phyloP scores from a whole-genome alignment of 2,329 filamentous ascomycete species.

The Penicillium aurantiogriseum region DNA sequence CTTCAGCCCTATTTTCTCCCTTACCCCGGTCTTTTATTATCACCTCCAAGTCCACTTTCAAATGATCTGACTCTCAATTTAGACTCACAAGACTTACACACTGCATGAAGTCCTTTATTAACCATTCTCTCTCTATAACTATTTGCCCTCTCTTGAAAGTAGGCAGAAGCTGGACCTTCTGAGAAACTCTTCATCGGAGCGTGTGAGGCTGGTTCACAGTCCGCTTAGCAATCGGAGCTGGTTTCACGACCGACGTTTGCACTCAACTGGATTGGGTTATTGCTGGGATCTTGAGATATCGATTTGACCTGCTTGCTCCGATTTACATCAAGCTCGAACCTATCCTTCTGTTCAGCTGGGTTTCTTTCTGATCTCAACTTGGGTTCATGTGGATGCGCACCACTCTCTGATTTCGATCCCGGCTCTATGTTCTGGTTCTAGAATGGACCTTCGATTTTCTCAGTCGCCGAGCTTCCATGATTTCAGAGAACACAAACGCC shows the following conservation, averaged over 20 bases:
- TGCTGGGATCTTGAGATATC: conserved; percentile 19
- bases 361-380: conserved; percentile 10
- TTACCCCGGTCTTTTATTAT: conserved; percentile 1
- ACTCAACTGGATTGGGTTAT: conserved; percentile 27
- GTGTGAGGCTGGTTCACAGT: conserved; percentile 15
- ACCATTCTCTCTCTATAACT: conserved; percentile 4
- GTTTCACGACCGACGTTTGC: conserved; percentile 24
- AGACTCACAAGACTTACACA: conserved; percentile 11
- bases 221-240: conserved; percentile 20
- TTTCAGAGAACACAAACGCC: conserved; percentile 35
- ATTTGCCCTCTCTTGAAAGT: conserved; percentile 11
- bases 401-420: conserved; percentile 12
- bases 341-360: conserved; percentile 9
- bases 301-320: conserved; percentile 16
- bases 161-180: conserved; percentile 25
- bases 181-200: conserved; percentile 9
- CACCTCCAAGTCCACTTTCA: conserved; percentile 5
- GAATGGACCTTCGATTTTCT: conserved; percentile 46
- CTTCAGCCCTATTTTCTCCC: conserved; percentile 22
- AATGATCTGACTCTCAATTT: conserved; percentile 18
- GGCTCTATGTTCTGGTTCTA: conserved; percentile 25
- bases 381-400: conserved; percentile 9
- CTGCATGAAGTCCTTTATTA: conserved; percentile 12
- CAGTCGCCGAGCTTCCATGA: conserved; percentile 45
- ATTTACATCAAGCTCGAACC: conserved; percentile 10